Base-by-base conservation (phyloP, 495 filamentous ascomycete species). In the Cenococcum geophilum region DNA sequence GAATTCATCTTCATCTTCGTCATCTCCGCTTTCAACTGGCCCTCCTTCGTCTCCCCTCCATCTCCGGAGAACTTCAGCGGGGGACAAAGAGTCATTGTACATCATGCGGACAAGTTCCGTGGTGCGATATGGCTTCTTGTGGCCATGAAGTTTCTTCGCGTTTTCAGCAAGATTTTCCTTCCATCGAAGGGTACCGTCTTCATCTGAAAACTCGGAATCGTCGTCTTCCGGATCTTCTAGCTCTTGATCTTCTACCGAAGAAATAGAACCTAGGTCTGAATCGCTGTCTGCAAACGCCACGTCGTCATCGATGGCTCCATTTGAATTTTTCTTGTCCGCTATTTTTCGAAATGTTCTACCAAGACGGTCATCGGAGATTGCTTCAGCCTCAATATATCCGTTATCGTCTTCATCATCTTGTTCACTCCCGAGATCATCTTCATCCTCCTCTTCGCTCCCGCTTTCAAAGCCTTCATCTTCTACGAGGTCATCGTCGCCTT, bases 281-380 rank as follows among this genome's bases (percentile, higher is more conserved):
- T 98, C 93, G 68, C 88, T 93, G 68, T 97, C 92, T 1, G 92
- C 92, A 73, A 96, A 98, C n/a, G 82, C 87, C 63, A 96, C 61
- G 55, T 85, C 82, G 43, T 69, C 66, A 5, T 43, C 42, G 14
- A 22, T 20, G 22, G 63, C 48, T 8, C 83, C 86, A 36, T 85
- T 83, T 12, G 78, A 75, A 8, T 70, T 76, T 9, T 51, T 66
- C 42, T 76, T 75, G 35, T 84, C 73, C 79, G 78, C 64, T 68
- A 74, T 63, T 75, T 76, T 68, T 71, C 78, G 68, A 74, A 78
- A 51, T 53, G 74, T 23, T 64, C 70, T 51, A 67, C 74, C 52
- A 73, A 79, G 66, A 74, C 77, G 48, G 72, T 63, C 4, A 71
- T 77, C 48, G 16, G 70, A 58, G 8, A 64, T 40, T 34, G 76